phyloP scores from a whole-genome alignment of 441 rosid genomes.

The Gossypium schwendimanii region DNA sequence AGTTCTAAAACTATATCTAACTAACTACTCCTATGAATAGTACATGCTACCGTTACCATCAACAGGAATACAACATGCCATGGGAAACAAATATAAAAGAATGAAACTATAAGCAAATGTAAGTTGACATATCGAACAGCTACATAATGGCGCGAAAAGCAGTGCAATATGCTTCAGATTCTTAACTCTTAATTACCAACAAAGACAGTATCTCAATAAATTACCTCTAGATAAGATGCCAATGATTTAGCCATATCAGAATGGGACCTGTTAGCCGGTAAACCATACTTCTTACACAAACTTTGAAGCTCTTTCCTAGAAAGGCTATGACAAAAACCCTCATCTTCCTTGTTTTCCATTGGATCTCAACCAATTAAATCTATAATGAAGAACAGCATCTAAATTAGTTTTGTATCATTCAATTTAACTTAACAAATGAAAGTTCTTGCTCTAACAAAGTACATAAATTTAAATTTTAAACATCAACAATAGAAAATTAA shows the following conservation, averaged over 20 bases:
- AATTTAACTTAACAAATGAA: not conserved
- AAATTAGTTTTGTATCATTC: not conserved
- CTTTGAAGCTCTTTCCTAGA: slow-evolving; percentile 72
- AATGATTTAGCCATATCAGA: slow-evolving; percentile 57
- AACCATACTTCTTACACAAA: slow-evolving; percentile 55
- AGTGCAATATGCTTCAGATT: not conserved
- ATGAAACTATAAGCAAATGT: not conserved
- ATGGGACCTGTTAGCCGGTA: slow-evolving; percentile 64
- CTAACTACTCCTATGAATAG: not conserved
- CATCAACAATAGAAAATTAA: not conserved
- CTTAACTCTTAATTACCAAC: not conserved
- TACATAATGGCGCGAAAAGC: not conserved
- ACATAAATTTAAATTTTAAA: not conserved
- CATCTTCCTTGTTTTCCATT: slow-evolving; percentile 48
- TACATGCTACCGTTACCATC: not conserved
- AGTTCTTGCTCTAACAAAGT: not conserved
- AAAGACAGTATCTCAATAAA: not conserved
- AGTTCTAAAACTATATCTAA: not conserved
- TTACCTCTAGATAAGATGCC: slow-evolving; percentile 46
- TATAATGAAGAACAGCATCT: not conserved
- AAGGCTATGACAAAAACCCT: slow-evolving; percentile 34
- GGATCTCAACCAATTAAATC: slow-evolving; percentile 18
- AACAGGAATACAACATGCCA: not conserved
- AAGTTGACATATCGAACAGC: not conserved
- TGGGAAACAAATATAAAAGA: not conserved